Conservation (phyloP, 305 asterid genomes). For the Fraxinus ornus region DNA sequence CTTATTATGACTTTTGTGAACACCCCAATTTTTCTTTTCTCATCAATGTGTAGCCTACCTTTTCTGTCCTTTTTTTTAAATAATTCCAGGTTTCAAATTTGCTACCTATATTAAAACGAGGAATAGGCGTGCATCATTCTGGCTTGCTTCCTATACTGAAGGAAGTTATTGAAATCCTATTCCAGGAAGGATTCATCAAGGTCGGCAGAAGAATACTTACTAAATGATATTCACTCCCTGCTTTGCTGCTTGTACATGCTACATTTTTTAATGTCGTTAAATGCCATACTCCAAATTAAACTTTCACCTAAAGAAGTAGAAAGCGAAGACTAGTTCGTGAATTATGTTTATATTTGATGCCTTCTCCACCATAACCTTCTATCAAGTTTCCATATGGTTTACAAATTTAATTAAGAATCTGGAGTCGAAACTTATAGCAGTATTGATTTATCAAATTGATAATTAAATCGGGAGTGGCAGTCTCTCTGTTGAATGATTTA, state of each 20-base stretch:
- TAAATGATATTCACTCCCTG: conserved; percentile 4
- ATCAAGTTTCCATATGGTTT: conserved; percentile 1
- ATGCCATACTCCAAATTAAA: conserved; percentile 5
- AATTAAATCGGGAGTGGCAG: conserved; percentile 9
- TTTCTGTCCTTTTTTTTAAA: neutral
- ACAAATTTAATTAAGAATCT: neutral
- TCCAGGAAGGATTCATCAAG: conserved; percentile 98
- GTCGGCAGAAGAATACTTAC: conserved; percentile 39
- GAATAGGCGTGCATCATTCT: conserved; percentile 98
- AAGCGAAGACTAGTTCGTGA: conserved; percentile 12
- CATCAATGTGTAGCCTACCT: neutral
- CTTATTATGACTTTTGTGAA: neutral
- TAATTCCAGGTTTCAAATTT: conserved; percentile 73
- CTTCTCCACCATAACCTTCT: neutral
- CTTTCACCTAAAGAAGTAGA: neutral
- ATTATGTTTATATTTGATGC: conserved; percentile 9
- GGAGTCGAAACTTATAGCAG: neutral
- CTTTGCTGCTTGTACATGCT: conserved; percentile 9
- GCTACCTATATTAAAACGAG: conserved; percentile 93
- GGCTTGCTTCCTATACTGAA: conserved; percentile 96
- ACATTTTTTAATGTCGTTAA: neutral
- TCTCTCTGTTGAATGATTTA: neutral
- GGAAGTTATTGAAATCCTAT: conserved; percentile 94
- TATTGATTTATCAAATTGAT: neutral
- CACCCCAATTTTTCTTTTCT: neutral